phyloP scores from a whole-genome alignment of 2,329 filamentous ascomycete species.

The Dothidotthia symphoricarpi region DNA sequence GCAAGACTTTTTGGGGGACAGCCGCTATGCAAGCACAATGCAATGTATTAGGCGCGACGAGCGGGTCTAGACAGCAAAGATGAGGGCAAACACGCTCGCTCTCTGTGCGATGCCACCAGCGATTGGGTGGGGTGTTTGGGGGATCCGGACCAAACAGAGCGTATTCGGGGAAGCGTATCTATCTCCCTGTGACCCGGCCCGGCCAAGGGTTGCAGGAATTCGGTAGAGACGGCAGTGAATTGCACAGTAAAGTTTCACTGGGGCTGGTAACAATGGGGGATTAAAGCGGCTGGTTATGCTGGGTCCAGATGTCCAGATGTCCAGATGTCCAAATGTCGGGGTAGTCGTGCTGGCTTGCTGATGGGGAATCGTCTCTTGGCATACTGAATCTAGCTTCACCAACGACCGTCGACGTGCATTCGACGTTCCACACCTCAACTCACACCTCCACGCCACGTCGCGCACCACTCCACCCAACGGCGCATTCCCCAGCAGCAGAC shows the following conservation, averaged over 20 bases:
- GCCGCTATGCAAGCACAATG: not conserved
- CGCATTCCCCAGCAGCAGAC: constrained; percentile 2
- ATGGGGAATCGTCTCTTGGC: too few relatives aligned
- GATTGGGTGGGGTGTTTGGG: constrained; percentile 7
- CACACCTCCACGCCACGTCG: constrained; percentile 1
- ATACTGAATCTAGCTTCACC: too few relatives aligned
- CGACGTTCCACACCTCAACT: constrained; percentile 1
- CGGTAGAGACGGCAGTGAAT: constrained; percentile 6
- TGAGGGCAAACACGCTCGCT: not conserved
- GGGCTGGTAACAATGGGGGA: constrained; percentile 9
- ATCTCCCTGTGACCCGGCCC: too few relatives aligned
- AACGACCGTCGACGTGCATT: not conserved
- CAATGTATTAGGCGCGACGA: not conserved
- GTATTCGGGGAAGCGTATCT: constrained; percentile 7
- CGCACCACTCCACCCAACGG: not conserved
- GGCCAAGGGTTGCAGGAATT: constrained; percentile 17
- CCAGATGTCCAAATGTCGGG: too few relatives aligned
- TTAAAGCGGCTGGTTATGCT: constrained; percentile 5
- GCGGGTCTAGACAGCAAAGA: not conserved
- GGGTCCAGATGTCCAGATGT: not conserved
- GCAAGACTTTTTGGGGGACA: constrained; percentile 17
- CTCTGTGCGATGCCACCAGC: not conserved
- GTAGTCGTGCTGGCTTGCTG: too few relatives aligned
- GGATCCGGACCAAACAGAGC: constrained; percentile 6
- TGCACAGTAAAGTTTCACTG: constrained; percentile 4